Evolutionary conservation across 768 basidiomycete genomes (phyloP).

Genomic region (Cantharellus cinnabarinus): DNA sequence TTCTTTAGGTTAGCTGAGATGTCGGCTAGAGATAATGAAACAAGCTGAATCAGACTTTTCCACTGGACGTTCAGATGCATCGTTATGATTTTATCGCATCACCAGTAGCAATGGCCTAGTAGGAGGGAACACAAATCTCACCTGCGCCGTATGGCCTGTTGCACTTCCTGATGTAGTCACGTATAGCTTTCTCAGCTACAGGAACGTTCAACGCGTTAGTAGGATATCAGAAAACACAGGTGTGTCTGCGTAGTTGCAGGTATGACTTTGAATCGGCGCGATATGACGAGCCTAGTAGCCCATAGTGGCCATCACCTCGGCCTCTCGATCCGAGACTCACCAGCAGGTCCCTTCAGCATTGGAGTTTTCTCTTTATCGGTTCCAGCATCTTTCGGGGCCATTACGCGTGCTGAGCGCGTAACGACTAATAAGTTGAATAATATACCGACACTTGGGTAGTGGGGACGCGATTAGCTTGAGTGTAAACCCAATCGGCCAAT

Average conservation of each 20-base stretch:
- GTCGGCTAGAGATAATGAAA: slow-evolving; percentile 30
- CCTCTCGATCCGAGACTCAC: neutral
- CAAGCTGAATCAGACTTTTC: neutral
- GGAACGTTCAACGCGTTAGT: too few species aligned
- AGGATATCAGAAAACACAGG: too few species aligned
- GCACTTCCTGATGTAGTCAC: neutral
- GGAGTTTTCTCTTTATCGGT: neutral
- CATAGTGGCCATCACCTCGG: neutral
- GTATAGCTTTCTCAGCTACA: neutral
- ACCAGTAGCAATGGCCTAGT: neutral
- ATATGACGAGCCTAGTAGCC: neutral
- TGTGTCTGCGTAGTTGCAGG: too few species aligned
- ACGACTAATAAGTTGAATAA: too few species aligned
- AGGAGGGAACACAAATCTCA: neutral
- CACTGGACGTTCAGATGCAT: neutral
- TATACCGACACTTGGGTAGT: too few species aligned
- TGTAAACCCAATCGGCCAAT: too few species aligned
- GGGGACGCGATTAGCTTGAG: too few species aligned
- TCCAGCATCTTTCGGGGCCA: neutral
- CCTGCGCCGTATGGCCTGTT: neutral
- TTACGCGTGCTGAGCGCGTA: neutral
- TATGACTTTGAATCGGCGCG: neutral
- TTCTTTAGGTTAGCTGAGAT: slow-evolving; percentile 82
- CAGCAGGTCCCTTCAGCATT: neutral
- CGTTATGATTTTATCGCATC: neutral